Evolutionary conservation across 1,139 yeast species (phyloP), one percentile per base, ranked within the genome.

Genomic region (Pichia sp.): DNA sequence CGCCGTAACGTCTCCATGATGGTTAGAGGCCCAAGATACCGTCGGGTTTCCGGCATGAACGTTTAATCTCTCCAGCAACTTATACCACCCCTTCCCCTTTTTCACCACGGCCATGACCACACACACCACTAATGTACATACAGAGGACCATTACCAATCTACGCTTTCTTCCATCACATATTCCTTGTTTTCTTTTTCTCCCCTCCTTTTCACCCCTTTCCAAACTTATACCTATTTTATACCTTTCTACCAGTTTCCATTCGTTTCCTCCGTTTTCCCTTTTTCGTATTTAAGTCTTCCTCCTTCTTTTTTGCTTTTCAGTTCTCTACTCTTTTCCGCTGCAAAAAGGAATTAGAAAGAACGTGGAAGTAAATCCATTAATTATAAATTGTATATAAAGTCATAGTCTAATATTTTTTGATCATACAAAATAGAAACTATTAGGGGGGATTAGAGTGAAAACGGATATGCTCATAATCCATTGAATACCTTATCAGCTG

Each of bases 1-100:
- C 62, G 59, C 40, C 57, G 58, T 13, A 60, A 57, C 29, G 50
- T 67, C 19, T 40, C 58, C 36, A 52, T 55, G 34, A 53, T 62
- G 8, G 47, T 66, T 15, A 57, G 60, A 32, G 69, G 68, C 16
- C 67, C 69, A 50, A 61, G 69, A 58, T 66, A 67, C 53, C 61
- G 68, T 56, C 59, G 68, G 50, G 51, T 64, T 15, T 31, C 45
- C 38, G 40, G 48, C 10, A 44, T 34, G 19, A 34, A 34, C 26
- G 45, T 36, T 8, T 16, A n/a, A 15, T 10, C 16, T 36, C 16
- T 15, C 6, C 41, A n/a, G 13, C 13, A 10, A 32, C 36, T 32
- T 32, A 32, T 32, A 32, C 36, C 36, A 32, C 36, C 36, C 36
- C 4, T 23, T 7, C 36, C 36, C 36, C 36, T 32, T 32, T 10